phyloP scores from a whole-genome alignment of 2,329 filamentous ascomycete species.

The Alternaria triticimaculans region DNA sequence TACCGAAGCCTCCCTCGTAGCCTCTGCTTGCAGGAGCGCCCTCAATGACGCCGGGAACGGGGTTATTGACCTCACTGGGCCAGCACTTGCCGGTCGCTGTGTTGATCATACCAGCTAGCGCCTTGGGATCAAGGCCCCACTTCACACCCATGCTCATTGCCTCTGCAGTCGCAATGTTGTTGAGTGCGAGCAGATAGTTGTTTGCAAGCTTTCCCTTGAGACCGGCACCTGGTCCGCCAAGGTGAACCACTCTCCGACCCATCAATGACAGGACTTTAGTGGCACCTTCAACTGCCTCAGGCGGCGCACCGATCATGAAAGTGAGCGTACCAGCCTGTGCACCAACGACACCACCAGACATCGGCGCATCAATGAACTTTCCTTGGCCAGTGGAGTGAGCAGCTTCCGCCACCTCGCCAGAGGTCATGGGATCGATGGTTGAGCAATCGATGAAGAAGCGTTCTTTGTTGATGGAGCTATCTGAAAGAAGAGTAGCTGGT shows the following conservation, averaged over 20 bases:
- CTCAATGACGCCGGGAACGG: constrained; percentile 82
- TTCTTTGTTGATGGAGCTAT: constrained; percentile 59
- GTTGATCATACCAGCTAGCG: constrained; percentile 86
- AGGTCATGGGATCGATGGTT: constrained; percentile 91
- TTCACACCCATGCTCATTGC: constrained; percentile 70
- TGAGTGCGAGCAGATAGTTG: constrained; percentile 93
- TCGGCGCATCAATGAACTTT: constrained; percentile 89
- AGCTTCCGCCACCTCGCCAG: constrained; percentile 74
- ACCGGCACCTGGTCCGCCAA: constrained; percentile 83
- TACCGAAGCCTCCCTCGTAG: constrained; percentile 63
- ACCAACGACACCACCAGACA: constrained; percentile 95
- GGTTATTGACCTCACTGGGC: constrained; percentile 96
- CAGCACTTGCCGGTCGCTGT: constrained; percentile 93
- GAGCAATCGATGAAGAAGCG: constrained; percentile 95
- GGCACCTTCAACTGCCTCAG: constrained; percentile 66
- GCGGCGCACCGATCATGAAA: constrained; percentile 87
- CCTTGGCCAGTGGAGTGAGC: constrained; percentile 72
- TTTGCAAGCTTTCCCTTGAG: constrained; percentile 94
- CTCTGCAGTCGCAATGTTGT: constrained; percentile 78
- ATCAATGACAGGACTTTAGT: constrained; percentile 77
- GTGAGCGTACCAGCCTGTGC: constrained; percentile 86
- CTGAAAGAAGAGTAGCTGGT: constrained; percentile 58
- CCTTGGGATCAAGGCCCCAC: constrained; percentile 68
- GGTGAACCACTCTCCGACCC: constrained; percentile 85
- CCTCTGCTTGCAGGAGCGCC: constrained; percentile 76